Evolutionary conservation across 306 rosid species (phyloP), one percentile per base, ranked within the genome.

Genomic region (Gastrolobium villosum): DNA sequence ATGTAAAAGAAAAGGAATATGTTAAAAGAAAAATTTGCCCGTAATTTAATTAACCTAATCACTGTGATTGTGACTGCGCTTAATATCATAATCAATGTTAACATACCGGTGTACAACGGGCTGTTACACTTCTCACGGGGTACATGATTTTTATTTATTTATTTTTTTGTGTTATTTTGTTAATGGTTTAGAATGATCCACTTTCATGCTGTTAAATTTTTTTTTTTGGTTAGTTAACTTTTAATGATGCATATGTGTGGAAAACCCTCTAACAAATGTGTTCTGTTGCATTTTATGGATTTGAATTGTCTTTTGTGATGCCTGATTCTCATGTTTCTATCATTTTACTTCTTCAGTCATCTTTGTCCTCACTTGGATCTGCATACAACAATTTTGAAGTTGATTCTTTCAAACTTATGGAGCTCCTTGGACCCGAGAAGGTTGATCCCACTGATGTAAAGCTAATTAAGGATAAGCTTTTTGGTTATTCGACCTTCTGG

Each of bases 361-460:
- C 86, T 61, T n/a, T 87, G 56, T 70, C 92, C 2, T 83, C 97
- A 2, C 76, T 87, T 65, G 94, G 92, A 57, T 88, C 95, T 20
- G 28, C 85, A 13, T 92, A 95, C 92, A 91, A 44, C 84, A 89
- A 78, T 67, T 92, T 95, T 83, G 96, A 95, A 82, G 87, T 95
- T 71, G 99, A 95, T 76, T 92, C 98, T 73, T 92, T 93, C 80
- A 95, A 95, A 83, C 88, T 95, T 79, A 89, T 95, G 93, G 99
- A 95, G 83, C 97, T 95, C 72, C 98, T 95, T 81, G 99, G 97
- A 72, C 98, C 98, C n/a, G 98, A 91, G 80, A 95, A 91, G 90
- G 93, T 93, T 65, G 98, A 95, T 86, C 93, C 99, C 72, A 82
- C 82, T 15, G 99, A 95, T 85, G 94, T 91, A 20, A 89, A 95